Evolutionary conservation across 305 asterid species (phyloP).

Genomic region (Fraxinus angustifolia): DNA sequence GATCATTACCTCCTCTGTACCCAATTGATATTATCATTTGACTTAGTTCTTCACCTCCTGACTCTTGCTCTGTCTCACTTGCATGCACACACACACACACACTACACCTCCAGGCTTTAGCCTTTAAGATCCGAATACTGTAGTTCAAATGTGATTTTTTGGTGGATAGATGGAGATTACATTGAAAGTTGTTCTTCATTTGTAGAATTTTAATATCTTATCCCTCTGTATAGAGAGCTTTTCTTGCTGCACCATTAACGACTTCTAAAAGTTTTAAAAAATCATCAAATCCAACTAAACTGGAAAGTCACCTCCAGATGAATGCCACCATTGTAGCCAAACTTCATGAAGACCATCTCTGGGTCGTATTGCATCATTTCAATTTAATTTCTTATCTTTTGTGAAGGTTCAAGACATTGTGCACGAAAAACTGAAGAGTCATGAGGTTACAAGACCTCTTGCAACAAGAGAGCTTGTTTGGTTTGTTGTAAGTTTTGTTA

Average conservation of each 20-base stretch:
- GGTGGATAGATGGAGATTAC: not conserved
- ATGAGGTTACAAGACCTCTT: slow-evolving; percentile 41
- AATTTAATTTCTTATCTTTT: slow-evolving; percentile 1
- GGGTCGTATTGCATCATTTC: not conserved
- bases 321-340: not conserved
- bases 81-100: not conserved
- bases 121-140: not conserved
- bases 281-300: not conserved
- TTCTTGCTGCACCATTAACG: not conserved
- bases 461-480: slow-evolving; percentile 58
- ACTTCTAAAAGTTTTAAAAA: not conserved
- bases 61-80: not conserved
- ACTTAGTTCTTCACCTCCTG: not conserved
- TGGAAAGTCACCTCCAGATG: not conserved
- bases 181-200: not conserved
- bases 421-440: slow-evolving; percentile 38
- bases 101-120: not conserved
- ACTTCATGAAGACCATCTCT: not conserved
- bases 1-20: not conserved
- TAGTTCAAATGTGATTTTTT: not conserved
- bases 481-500: slow-evolving; percentile 59
- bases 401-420: slow-evolving; percentile 41
- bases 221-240: not conserved
- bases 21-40: not conserved
- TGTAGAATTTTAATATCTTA: not conserved